These are phyloP conservation scores for Lasiodiplodia citricola DNA, from an alignment of 2,329 filamentous ascomycete species.

Conservation along the genomic window DNA sequence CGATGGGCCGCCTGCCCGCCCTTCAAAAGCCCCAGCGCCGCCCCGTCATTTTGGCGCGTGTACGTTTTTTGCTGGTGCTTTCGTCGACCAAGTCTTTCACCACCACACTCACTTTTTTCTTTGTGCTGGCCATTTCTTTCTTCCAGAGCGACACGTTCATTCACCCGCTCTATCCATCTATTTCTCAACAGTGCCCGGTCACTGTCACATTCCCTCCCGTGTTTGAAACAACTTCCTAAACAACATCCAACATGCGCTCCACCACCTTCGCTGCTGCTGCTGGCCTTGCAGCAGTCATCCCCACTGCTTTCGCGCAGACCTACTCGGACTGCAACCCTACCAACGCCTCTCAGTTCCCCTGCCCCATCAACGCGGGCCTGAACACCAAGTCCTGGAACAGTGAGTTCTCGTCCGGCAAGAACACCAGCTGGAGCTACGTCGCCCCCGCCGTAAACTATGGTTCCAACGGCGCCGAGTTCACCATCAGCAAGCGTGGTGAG, in stretches of 20 bases:
- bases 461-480: slow-evolving; percentile 56
- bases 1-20: neutral
- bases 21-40: slow-evolving; percentile 19
- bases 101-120: slow-evolving; percentile 8
- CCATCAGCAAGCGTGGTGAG: slow-evolving; percentile 53
- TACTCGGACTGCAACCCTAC: slow-evolving; percentile 53
- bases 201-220: slow-evolving; percentile 1
- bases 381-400: slow-evolving; percentile 43
- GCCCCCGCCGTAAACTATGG: slow-evolving; percentile 51
- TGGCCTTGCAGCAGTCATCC: slow-evolving; percentile 32
- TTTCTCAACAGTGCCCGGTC: slow-evolving; percentile 7
- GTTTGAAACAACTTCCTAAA: slow-evolving; percentile 2
- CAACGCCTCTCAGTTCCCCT: slow-evolving; percentile 45
- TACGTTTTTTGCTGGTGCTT: slow-evolving; percentile 7
- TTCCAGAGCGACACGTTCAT: slow-evolving; percentile 2
- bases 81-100: slow-evolving; percentile 14
- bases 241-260: slow-evolving; percentile 19
- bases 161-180: neutral
- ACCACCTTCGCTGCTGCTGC: slow-evolving; percentile 14
- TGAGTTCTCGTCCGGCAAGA: slow-evolving; percentile 51
- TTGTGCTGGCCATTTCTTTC: slow-evolving; percentile 24
- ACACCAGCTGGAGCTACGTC: slow-evolving; percentile 46
- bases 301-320: slow-evolving; percentile 47
- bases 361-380: slow-evolving; percentile 52
- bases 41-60: neutral